Evolutionary conservation across 1,139 yeast species (phyloP), one percentile per base, ranked within the genome.

Genomic region (Yamadazyma sp.): DNA sequence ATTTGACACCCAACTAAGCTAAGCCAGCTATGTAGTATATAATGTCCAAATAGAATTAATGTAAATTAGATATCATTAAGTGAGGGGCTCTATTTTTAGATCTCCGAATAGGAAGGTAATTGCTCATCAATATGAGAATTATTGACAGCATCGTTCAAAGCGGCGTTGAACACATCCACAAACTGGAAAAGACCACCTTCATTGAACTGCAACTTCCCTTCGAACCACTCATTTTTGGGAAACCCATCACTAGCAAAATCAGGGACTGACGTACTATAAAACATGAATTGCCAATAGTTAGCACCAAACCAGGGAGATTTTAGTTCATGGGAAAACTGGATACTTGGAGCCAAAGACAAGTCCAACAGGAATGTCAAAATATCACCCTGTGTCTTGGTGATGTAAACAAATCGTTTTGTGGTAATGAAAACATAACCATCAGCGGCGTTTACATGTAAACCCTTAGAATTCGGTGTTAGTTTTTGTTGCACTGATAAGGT

Each of bases 301-400:
- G 79, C 66, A 0, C 82, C 82, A 51, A 76, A 73, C 80, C 79
- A 75, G 1, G 81, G 81, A 15, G 77, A 64, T 40, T 69, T 64
- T 36, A 75, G 47, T 38, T 64, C 59, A 50, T 72, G 74, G 0
- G 70, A 57, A 27, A 64, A 55, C 37, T 58, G 65, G 16, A 64
- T 39, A 10, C 38, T 31, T 1, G 60, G 53, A 5, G 56, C 49
- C 23, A 47, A 37, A 5, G 42, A 44, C 31, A 70, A 50, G 31
- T 63, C 67, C 9, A 71, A 43, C 54, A 55, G 59, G 48, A 72
- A 71, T 2, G 65, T 51, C 9, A 57, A 55, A 5, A 72, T 53
- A 44, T 72, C 77, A 1, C 77, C 77, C 41, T 63, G 65, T 1
- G 63, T 53, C 0, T 55, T 66, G 0, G 75, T 69, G 5, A 70